Base-by-base conservation (phyloP, 352 stramenopile genomes). In the Phytophthora cryptogea region DNA sequence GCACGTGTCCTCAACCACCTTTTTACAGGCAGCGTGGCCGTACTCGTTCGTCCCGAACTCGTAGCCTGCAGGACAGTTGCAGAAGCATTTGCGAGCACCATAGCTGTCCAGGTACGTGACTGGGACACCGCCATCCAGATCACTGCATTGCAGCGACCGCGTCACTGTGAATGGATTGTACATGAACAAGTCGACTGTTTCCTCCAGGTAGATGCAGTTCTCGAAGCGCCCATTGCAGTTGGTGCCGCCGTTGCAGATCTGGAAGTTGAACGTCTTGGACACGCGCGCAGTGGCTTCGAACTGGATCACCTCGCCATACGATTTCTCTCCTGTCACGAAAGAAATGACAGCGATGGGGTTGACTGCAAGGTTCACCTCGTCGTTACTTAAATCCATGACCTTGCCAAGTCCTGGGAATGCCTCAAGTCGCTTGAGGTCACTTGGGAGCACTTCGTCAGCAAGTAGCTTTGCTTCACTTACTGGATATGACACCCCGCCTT, bases 161-260 rank as follows among this genome's bases (percentile, higher is more conserved):
- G 59, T 62, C 31, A 84, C 58, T 8, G 61, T 72, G 60, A 86
- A 83, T 46, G 81, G 78, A 30, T 87, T 86, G 70, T 86, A 89
- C 66, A 83, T 67, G 62, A 80, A 89, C 35, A 90, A 51, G 23
- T 89, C 75, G 1, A 74, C 65, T 0, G 37, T 44, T 8, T 82
- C 54, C 5, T 45, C 9, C 7, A 89, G 45, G 20, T 71, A 20
- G 48, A 86, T 59, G 43, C 55, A 74, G 28, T 80, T 73, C 20
- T 70, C 49, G 45, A 66, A 84, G 8, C 49, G 37, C 1, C 33
- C 44, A 8, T 52, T 32, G 28, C 43, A 61, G 52, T 54, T 66
- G n/a, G 46, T 28, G 17, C 63, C 54, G 1, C 9, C 11, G 1
- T 59, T 55, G 43, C 70, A 76, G 11, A 73, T 46, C 35, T 79